phyloP scores from a whole-genome alignment of 2,329 filamentous ascomycete species.

The Parasarocladium wereldwijsianum region DNA sequence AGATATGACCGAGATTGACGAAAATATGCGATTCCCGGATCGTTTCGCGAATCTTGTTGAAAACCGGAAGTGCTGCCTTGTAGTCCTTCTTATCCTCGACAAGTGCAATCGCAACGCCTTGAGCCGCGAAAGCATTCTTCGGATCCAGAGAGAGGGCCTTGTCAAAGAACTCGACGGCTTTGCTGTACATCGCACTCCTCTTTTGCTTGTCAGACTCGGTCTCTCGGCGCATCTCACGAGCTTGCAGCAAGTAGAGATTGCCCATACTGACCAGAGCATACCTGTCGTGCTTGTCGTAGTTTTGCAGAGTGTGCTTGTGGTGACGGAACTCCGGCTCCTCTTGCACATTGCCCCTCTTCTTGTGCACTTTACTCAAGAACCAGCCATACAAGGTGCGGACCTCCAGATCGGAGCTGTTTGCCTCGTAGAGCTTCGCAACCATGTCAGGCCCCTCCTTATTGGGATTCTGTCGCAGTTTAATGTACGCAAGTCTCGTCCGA shows the following conservation, averaged over 20 bases:
- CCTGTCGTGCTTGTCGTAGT: constrained; percentile 94
- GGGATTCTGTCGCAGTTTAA: constrained; percentile 67
- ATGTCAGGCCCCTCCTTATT: constrained; percentile 77
- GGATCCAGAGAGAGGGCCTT: constrained; percentile 92
- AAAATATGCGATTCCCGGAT: constrained; percentile 78
- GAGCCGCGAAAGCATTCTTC: constrained; percentile 89
- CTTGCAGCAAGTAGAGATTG: constrained; percentile 74
- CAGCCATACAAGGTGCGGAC: constrained; percentile 88
- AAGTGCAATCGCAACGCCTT: constrained; percentile 87
- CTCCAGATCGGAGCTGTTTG: constrained; percentile 73
- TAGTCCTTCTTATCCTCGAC: constrained; percentile 90
- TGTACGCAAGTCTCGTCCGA: constrained; percentile 75
- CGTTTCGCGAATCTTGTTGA: constrained; percentile 82
- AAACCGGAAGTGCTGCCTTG: constrained; percentile 67
- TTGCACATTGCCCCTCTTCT: constrained; percentile 67
- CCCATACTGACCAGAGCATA: constrained; percentile 96
- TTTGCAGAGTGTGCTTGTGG: constrained; percentile 90
- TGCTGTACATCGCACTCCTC: constrained; percentile 71
- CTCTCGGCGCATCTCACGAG: constrained; percentile 86
- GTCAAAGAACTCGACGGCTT: constrained; percentile 95
- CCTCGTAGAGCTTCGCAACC: constrained; percentile 72
- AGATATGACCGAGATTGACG: constrained; percentile 88
- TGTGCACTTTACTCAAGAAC: constrained; percentile 72
- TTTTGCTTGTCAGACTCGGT: constrained; percentile 85
- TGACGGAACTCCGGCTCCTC: constrained; percentile 89